A percentile compares a stretch with the other conserved stretches of the same genome.
Conservation (phyloP, 2,329 filamentous ascomycete genomes). For the Aphanocladium album region DNA sequence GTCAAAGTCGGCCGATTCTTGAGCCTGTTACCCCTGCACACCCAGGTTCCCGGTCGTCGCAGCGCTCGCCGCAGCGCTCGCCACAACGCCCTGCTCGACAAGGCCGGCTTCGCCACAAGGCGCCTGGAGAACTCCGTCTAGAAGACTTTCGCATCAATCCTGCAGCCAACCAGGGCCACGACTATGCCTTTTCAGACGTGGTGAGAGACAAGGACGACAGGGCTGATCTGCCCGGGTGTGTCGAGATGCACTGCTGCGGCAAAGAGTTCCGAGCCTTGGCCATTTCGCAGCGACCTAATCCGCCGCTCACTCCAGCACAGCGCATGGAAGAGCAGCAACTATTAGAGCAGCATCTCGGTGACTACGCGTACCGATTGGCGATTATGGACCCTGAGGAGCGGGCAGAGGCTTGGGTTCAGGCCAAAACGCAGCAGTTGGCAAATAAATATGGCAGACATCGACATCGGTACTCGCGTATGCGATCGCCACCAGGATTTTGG, state of each 20-base stretch:
- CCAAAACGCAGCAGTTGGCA: conserved; percentile 67
- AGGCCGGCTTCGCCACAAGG: conserved; percentile 49
- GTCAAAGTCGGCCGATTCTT: not conserved
- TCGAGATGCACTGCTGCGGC: conserved; percentile 71
- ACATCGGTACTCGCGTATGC: conserved; percentile 64
- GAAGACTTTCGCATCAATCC: conserved; percentile 83
- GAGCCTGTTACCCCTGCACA: not conserved
- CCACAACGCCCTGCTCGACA: conserved; percentile 1
- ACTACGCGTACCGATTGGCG: conserved; percentile 53
- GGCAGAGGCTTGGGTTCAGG: conserved; percentile 65
- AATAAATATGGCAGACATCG: conserved; percentile 74
- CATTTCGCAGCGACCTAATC: conserved; percentile 39
- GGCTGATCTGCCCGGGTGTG: conserved; percentile 68
- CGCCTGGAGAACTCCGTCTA: conserved; percentile 52
- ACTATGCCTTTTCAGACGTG: conserved; percentile 70
- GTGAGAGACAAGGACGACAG: conserved; percentile 66
- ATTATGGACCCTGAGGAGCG: conserved; percentile 57
- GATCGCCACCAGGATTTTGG: conserved; percentile 86
- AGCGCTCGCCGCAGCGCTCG: conserved; percentile 16
- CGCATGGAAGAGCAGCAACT: conserved; percentile 42
- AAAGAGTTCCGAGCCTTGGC: conserved; percentile 65
- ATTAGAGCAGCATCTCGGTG: conserved; percentile 53
- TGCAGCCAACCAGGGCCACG: conserved; percentile 60
- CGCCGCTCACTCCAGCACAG: conserved; percentile 31
- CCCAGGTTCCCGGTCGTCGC: conserved; percentile 10